phyloP scores from a whole-genome alignment of 148 eudicot species.

The Chenopodium suecicum region DNA sequence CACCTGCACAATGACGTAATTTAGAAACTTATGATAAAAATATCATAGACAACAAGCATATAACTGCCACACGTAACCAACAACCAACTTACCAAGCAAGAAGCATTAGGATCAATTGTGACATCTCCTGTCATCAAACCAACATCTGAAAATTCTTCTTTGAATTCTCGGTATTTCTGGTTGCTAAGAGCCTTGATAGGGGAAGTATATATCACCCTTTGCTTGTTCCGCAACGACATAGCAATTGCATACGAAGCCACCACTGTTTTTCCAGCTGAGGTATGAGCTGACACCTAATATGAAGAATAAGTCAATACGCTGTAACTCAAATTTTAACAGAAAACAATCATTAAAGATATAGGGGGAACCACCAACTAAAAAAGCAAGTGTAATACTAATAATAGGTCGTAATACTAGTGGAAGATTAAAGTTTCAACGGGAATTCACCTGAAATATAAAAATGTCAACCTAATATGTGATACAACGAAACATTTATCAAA shows the following conservation, averaged over 20 bases:
- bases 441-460: neutral
- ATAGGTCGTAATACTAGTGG: neutral
- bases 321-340: neutral
- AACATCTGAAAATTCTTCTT: constrained; percentile 97
- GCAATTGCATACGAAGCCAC: constrained; percentile 96
- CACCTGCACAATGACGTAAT: constrained; percentile 46
- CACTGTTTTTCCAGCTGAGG: constrained; percentile 99
- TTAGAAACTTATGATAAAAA: constrained; percentile 11
- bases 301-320: neutral
- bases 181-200: constrained; percentile 99
- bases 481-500: neutral
- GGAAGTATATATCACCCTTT: constrained; percentile 91
- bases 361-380: neutral
- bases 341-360: neutral
- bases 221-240: constrained; percentile 86
- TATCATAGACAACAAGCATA: constrained; percentile 4
- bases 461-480: no score
- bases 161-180: constrained; percentile 95
- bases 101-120: constrained; percentile 94
- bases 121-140: constrained; percentile 99
- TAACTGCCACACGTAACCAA: constrained; percentile 1
- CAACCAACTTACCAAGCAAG: constrained; percentile 76
- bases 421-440: neutral
- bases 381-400: neutral
- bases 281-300: constrained; percentile 92